phyloP scores from a whole-genome alignment of 345 rosid genomes.

The Eucalyptus curtisii region DNA sequence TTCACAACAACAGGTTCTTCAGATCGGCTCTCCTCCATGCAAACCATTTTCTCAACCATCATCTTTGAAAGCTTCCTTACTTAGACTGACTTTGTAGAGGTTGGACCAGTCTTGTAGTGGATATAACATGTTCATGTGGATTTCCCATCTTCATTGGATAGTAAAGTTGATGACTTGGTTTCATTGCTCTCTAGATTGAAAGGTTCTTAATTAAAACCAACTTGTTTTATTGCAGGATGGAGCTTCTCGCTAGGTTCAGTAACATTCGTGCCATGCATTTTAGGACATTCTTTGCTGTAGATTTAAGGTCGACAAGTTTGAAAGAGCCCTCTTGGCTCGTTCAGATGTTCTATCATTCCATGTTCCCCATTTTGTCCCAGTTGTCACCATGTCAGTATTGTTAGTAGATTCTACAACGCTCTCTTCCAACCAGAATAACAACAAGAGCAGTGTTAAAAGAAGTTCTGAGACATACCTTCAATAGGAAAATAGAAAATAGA shows the following conservation, averaged over 20 bases:
- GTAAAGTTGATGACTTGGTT: background rate
- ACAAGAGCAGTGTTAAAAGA: background rate
- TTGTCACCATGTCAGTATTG: background rate
- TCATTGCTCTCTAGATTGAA: background rate
- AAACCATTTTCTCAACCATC: background rate
- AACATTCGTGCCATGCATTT: background rate
- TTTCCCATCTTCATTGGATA: background rate
- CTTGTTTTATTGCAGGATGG: background rate
- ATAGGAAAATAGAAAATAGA: background rate
- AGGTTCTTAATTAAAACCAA: background rate
- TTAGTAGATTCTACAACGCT: background rate
- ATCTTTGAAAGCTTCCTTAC: background rate
- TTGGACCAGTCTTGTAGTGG: background rate
- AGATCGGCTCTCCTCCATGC: background rate
- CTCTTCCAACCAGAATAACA: background rate
- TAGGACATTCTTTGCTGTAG: background rate
- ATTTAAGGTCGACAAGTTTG: background rate
- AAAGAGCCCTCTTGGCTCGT: background rate
- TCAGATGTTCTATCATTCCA: background rate
- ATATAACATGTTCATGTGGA: background rate
- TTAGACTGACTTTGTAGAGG: background rate
- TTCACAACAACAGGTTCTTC: background rate
- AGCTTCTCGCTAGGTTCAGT: background rate
- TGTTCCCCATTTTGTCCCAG: background rate
- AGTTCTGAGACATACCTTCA: background rate